These are phyloP conservation scores for Haematococcus lacustris DNA, from an alignment of 139 green algal species.

Conservation along the genomic window DNA sequence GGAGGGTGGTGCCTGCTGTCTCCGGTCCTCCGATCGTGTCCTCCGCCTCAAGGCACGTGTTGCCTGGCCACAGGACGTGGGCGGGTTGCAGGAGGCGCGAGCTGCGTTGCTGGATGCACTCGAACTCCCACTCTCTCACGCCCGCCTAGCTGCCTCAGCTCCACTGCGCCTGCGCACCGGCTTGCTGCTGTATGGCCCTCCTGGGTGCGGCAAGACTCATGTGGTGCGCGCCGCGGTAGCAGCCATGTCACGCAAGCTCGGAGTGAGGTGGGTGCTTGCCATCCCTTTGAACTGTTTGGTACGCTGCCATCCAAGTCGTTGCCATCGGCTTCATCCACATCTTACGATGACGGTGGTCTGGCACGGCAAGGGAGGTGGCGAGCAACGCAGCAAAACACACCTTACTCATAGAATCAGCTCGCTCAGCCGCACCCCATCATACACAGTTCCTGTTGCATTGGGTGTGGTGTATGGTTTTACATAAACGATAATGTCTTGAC, in stretches of 20 bases:
- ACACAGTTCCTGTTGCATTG: too few species aligned
- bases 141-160: constrained; percentile 45
- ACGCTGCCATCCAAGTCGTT: too few species aligned
- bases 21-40: too few species aligned
- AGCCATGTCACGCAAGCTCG: constrained; percentile 28
- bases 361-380: too few species aligned
- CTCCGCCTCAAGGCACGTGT: too few species aligned
- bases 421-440: not conserved
- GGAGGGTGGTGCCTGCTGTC: too few species aligned
- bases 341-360: not conserved
- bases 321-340: not conserved
- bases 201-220: constrained; percentile 94
- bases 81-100: constrained; percentile 68
- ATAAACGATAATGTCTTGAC: not conserved
- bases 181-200: constrained; percentile 92
- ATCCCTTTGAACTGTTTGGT: too few species aligned
- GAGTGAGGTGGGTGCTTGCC: not conserved
- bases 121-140: constrained; percentile 55
- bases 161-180: constrained; percentile 86
- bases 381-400: too few species aligned
- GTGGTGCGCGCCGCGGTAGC: constrained; percentile 82
- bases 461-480: too few species aligned
- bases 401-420: not conserved
- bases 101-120: constrained; percentile 72
- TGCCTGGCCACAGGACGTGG: constrained; percentile 58